phyloP scores from a whole-genome alignment of 371 early-diverging fungal genomes.

The Syncephalastrum sp. region DNA sequence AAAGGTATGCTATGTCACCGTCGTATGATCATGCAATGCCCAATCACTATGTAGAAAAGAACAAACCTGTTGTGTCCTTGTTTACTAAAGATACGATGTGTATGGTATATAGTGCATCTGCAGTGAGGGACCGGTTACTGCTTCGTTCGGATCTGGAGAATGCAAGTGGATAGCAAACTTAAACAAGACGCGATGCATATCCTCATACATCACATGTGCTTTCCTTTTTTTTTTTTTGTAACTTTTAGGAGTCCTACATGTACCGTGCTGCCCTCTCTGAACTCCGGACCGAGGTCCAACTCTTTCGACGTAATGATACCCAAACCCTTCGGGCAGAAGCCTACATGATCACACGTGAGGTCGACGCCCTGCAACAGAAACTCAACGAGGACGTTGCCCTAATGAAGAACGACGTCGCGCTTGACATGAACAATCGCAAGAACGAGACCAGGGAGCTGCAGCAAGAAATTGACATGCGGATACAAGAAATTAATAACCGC shows the following conservation, averaged over 20 bases:
- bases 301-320: slow-evolving; percentile 84
- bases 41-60: not conserved
- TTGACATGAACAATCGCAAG: slow-evolving; percentile 90
- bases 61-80: slow-evolving; percentile 18
- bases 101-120: slow-evolving; percentile 15
- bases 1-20: slow-evolving; percentile 32
- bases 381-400: slow-evolving; percentile 74
- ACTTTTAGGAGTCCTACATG: slow-evolving; percentile 58
- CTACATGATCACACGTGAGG: slow-evolving; percentile 74
- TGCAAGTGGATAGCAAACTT: slow-evolving; percentile 19
- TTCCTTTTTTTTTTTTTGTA: slow-evolving; percentile 1
- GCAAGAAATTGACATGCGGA: slow-evolving; percentile 77
- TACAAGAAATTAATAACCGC: slow-evolving; percentile 85
- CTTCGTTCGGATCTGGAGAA: slow-evolving; percentile 55
- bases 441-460: slow-evolving; percentile 80
- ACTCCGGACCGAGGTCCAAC: slow-evolving; percentile 84
- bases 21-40: too few species aligned
- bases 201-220: not conserved
- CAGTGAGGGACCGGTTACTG: slow-evolving; percentile 18
- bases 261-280: slow-evolving; percentile 80
- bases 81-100: not conserved
- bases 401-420: slow-evolving; percentile 81
- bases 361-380: slow-evolving; percentile 73
- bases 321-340: slow-evolving; percentile 73
- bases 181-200: slow-evolving; percentile 14